Conservation (phyloP, 2,329 filamentous ascomycete genomes). For the Dactylellina cionopaga region DNA sequence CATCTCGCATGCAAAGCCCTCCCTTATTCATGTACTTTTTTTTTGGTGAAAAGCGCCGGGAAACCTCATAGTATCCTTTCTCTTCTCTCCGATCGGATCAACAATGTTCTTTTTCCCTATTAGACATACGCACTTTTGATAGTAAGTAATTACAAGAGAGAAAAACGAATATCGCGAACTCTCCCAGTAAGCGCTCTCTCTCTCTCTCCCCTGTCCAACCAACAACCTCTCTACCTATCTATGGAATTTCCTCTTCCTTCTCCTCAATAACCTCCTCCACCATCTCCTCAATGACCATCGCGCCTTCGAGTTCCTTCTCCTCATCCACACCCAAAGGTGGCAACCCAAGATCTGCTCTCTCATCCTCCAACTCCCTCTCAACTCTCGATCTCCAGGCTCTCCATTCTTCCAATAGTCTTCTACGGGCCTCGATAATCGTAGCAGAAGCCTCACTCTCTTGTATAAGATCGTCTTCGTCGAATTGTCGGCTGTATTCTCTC, state of each 20-base stretch:
- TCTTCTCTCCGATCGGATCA: background rate
- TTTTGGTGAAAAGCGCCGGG: no score
- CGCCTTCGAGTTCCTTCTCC: conserved; percentile 71
- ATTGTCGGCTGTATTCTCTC: conserved; percentile 91
- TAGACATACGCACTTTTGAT: background rate
- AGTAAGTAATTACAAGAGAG: background rate
- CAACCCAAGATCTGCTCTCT: conserved; percentile 74
- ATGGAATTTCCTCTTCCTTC: conserved; percentile 81
- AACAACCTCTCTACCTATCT: conserved; percentile 13
- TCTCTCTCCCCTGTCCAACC: background rate
- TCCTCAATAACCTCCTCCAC: conserved; percentile 70
- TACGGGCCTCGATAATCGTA: conserved; percentile 82
- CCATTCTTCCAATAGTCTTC: conserved; percentile 88
- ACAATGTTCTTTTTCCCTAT: background rate
- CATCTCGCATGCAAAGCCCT: no score
- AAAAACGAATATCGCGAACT: conserved; percentile 21
- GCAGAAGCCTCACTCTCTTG: conserved; percentile 93
- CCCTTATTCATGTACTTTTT: no score
- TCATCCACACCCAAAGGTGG: conserved; percentile 72
- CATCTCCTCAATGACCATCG: conserved; percentile 83
- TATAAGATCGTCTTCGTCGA: conserved; percentile 94
- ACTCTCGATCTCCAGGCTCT: conserved; percentile 80
- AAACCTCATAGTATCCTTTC: no score
- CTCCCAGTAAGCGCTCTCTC: background rate
- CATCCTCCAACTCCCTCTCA: conserved; percentile 76